Percentiles rank a stretch among this genome's conserved stretches.
phyloP scores from a whole-genome alignment of 2,329 filamentous ascomycete species.

The Colletotrichum lini region DNA sequence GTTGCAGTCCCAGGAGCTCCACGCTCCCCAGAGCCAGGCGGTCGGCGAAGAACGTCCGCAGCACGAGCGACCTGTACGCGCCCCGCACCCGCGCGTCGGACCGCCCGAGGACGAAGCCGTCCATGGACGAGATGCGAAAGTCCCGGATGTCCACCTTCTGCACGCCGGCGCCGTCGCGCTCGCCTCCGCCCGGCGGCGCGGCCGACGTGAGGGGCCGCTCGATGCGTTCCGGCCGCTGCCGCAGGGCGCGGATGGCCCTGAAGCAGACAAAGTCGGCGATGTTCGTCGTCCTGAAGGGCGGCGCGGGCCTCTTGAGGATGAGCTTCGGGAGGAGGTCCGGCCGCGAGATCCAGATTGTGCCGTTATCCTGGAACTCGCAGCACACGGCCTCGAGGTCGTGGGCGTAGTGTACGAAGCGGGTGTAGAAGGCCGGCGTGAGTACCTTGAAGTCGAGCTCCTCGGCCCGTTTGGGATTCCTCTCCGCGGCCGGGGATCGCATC shows the following conservation, averaged over 20 bases:
- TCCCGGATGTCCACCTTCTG: conserved; percentile 58
- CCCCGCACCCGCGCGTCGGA: conserved; percentile 48
- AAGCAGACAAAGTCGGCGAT: conserved; percentile 59
- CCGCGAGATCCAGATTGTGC: conserved; percentile 70
- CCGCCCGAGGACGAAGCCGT: conserved; percentile 60
- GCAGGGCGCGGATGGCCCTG: conserved; percentile 60
- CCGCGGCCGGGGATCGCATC: conserved; percentile 53
- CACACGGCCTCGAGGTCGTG: conserved; percentile 74
- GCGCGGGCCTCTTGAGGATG: conserved; percentile 57
- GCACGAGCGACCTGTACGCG: conserved; percentile 55
- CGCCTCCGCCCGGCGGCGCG: conserved; percentile 40
- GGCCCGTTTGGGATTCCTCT: conserved; percentile 32
- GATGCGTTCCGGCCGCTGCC: conserved; percentile 58
- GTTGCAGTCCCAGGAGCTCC: conserved; percentile 51
- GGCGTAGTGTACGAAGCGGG: conserved; percentile 74
- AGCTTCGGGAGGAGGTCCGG: conserved; percentile 65
- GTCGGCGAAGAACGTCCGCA: conserved; percentile 62
- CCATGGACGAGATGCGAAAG: conserved; percentile 67
- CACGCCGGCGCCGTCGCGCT: conserved; percentile 29
- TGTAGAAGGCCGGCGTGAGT: conserved; percentile 77
- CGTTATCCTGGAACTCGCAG: conserved; percentile 70
- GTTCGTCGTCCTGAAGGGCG: conserved; percentile 52
- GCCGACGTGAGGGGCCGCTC: conserved; percentile 59
- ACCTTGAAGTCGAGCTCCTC: conserved; percentile 69
- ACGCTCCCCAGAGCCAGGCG: conserved; percentile 55